Evolutionary conservation across 2,329 filamentous ascomycete species (phyloP).

Genomic region (Ophiostoma triangulosporum): DNA sequence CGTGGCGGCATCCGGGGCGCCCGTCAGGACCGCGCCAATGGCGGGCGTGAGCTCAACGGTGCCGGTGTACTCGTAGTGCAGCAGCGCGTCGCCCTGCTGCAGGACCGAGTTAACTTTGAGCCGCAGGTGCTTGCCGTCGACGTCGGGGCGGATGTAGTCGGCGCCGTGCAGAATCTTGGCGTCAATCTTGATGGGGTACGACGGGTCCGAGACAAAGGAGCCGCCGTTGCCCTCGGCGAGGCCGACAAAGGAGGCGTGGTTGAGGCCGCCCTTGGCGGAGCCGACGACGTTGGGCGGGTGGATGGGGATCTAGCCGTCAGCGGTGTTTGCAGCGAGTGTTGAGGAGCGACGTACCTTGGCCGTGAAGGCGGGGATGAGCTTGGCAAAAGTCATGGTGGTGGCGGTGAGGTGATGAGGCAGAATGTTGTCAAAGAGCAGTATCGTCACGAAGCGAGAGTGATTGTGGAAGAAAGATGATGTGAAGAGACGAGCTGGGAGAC

Average conservation of each 20-base stretch:
- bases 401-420: background rate
- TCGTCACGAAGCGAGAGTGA: too few species aligned
- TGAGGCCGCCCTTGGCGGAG: constrained; percentile 19
- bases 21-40: constrained; percentile 22
- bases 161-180: constrained; percentile 26
- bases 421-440: too few species aligned
- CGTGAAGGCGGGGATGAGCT: constrained; percentile 28
- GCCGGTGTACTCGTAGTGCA: constrained; percentile 27
- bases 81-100: constrained; percentile 21
- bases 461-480: too few species aligned
- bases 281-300: constrained; percentile 19
- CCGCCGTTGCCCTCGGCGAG: constrained; percentile 16
- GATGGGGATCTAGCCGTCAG: constrained; percentile 15
- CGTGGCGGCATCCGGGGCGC: constrained; percentile 23
- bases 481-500: too few species aligned
- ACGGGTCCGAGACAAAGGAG: constrained; percentile 22
- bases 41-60: constrained; percentile 20
- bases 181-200: constrained; percentile 25
- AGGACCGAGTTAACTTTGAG: constrained; percentile 26
- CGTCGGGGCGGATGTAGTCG: constrained; percentile 28
- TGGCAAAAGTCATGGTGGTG: constrained; percentile 24
- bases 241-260: constrained; percentile 18
- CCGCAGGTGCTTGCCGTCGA: constrained; percentile 22
- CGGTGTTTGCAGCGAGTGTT: background rate
- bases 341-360: constrained; percentile 18